These are phyloP conservation scores for Suhomyces anneliseae DNA, from an alignment of 1,139 yeast genomes.

Conservation along the genomic window DNA sequence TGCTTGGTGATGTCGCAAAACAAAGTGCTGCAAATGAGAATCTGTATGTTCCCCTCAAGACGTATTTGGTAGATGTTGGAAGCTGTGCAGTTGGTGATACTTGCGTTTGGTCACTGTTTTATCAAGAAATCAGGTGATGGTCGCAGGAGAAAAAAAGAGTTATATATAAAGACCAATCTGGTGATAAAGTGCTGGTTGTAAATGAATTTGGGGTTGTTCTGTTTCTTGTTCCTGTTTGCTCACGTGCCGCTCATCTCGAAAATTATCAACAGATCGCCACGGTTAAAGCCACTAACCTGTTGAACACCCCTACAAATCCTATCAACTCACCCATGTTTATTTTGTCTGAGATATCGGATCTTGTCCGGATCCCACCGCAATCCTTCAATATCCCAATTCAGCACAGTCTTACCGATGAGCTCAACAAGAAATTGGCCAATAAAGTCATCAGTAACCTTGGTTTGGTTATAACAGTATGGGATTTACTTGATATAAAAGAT, in stretches of 20 bases:
- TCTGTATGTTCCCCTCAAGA: too few species aligned
- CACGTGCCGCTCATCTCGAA: not conserved
- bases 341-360: constrained; percentile 73
- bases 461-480: constrained; percentile 81
- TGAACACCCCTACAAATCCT: not conserved
- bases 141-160: too few species aligned
- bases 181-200: too few species aligned
- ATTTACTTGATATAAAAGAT: constrained; percentile 74
- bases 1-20: too few species aligned
- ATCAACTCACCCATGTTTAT: constrained; percentile 62
- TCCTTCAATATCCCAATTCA: constrained; percentile 71
- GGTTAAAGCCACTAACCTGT: too few species aligned
- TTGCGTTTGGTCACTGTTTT: too few species aligned
- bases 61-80: too few species aligned
- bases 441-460: constrained; percentile 82
- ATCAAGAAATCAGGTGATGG: too few species aligned
- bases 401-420: constrained; percentile 73
- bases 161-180: too few species aligned
- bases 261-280: not conserved
- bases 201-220: too few species aligned
- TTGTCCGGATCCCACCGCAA: constrained; percentile 86
- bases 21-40: too few species aligned
- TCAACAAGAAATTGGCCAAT: constrained; percentile 83
- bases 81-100: too few species aligned
- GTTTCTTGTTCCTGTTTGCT: not conserved